Percentiles rank a stretch among this genome's conserved stretches.
Evolutionary conservation across 73 alveolate species (phyloP).

Genomic region (Strombidium stylifer): DNA sequence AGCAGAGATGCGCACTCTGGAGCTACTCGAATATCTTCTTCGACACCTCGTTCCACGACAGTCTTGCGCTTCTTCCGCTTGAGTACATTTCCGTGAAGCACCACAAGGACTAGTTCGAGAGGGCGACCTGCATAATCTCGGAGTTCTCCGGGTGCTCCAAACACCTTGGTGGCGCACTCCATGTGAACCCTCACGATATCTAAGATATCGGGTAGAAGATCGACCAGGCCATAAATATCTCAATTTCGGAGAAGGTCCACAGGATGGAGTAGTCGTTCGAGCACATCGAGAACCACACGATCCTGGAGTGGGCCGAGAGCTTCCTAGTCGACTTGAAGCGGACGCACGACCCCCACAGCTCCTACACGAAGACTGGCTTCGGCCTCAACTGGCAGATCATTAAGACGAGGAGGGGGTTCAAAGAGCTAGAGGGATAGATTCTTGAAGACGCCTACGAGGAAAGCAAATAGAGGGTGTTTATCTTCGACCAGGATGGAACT

Average conservation of each 20-base stretch:
- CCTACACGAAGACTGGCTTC: constrained; percentile 32
- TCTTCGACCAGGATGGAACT: constrained; percentile 30
- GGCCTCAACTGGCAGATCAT: constrained; percentile 36
- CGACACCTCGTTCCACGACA: constrained; percentile 33
- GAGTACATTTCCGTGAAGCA: constrained; percentile 62
- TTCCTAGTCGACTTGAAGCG: constrained; percentile 64
- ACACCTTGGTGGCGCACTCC: constrained; percentile 54
- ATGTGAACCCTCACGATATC: constrained; percentile 71
- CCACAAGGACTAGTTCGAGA: constrained; percentile 3
- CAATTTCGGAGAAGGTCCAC: constrained; percentile 37
- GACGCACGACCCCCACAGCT: constrained; percentile 52
- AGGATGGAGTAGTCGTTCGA: constrained; percentile 16
- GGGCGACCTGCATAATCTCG: constrained; percentile 53
- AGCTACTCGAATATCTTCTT: constrained; percentile 6
- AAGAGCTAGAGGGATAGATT: not conserved
- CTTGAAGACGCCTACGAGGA: constrained; percentile 14
- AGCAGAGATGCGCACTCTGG: constrained; percentile 41
- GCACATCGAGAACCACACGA: constrained; percentile 45
- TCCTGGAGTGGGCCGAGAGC: constrained; percentile 62
- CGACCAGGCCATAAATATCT: constrained; percentile 58
- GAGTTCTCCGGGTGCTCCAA: constrained; percentile 85
- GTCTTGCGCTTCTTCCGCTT: constrained; percentile 57
- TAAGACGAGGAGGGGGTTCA: constrained; percentile 13
- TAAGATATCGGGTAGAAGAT: constrained; percentile 51
- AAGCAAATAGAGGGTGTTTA: constrained; percentile 6